phyloP scores from a whole-genome alignment of 2,329 filamentous ascomycete genomes.

The Rasamsonia emersonii region DNA sequence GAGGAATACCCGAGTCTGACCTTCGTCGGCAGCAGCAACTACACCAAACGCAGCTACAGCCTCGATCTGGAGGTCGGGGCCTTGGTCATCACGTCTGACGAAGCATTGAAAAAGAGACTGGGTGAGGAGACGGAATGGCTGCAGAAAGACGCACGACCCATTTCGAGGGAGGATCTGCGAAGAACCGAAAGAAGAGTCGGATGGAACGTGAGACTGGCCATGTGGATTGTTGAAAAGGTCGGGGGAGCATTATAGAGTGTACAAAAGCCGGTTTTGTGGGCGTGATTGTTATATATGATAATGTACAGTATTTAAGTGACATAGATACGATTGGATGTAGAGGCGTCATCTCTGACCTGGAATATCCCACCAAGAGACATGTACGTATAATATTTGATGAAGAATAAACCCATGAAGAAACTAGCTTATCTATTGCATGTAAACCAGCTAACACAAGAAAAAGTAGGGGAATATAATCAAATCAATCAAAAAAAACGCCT shows the following conservation, averaged over 20 bases:
- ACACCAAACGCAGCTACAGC: conserved; percentile 87
- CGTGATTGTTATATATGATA: background rate
- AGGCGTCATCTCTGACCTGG: too few species aligned
- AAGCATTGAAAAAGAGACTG: conserved; percentile 61
- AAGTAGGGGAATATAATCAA: too few species aligned
- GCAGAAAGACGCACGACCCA: conserved; percentile 59
- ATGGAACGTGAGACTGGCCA: conserved; percentile 74
- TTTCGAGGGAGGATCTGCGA: conserved; percentile 71
- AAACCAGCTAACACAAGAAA: too few species aligned
- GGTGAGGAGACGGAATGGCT: conserved; percentile 73
- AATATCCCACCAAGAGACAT: too few species aligned
- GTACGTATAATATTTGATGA: too few species aligned
- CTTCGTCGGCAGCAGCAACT: conserved; percentile 86
- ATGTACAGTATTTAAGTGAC: conserved; percentile 7
- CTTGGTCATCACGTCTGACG: conserved; percentile 71
- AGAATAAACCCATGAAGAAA: too few species aligned
- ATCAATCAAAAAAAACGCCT: too few species aligned
- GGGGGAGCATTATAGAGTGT: conserved; percentile 68
- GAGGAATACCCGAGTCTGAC: conserved; percentile 64
- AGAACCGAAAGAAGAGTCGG: conserved; percentile 75
- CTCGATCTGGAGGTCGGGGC: conserved; percentile 87
- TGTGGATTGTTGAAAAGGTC: conserved; percentile 84
- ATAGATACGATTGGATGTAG: too few species aligned
- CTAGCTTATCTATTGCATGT: too few species aligned
- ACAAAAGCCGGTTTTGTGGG: too few species aligned